Evolutionary conservation across 306 rosid species (phyloP).

Genomic region (Glycine tomentella): DNA sequence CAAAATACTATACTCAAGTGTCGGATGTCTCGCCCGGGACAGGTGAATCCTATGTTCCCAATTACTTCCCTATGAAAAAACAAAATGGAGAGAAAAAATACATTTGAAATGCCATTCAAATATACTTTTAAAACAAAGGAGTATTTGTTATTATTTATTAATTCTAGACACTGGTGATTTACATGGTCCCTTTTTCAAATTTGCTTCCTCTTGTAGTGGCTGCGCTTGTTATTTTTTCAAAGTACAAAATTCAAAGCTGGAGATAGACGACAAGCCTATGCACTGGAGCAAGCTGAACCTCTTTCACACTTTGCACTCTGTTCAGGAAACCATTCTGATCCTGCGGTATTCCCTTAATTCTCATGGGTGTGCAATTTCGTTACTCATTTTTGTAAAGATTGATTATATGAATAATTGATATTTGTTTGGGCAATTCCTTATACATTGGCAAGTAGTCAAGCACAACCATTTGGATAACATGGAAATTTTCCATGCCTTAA

Average conservation of each 20-base stretch:
- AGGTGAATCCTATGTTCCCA: conserved; percentile 58
- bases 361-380: background rate
- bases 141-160: too few relatives aligned
- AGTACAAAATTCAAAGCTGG: conserved; percentile 76
- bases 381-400: background rate
- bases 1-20: conserved; percentile 87
- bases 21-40: conserved; percentile 91
- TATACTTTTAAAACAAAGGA: too few relatives aligned
- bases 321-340: conserved; percentile 96
- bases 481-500: background rate
- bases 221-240: conserved; percentile 72
- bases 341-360: conserved; percentile 70
- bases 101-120: background rate
- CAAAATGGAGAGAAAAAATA: background rate
- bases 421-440: background rate
- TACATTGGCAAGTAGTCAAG: background rate
- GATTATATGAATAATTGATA: background rate
- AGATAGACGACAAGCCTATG: conserved; percentile 73
- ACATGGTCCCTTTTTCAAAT: background rate
- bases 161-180: too few relatives aligned
- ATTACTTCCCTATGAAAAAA: background rate
- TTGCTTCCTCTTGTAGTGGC: conserved; percentile 72
- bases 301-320: conserved; percentile 89
- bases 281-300: conserved; percentile 74
- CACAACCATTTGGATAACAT: background rate